These are phyloP conservation scores for Tillandsia leiboldiana DNA, from an alignment of 176 grass and related monocot genomes.

Conservation along the genomic window DNA sequence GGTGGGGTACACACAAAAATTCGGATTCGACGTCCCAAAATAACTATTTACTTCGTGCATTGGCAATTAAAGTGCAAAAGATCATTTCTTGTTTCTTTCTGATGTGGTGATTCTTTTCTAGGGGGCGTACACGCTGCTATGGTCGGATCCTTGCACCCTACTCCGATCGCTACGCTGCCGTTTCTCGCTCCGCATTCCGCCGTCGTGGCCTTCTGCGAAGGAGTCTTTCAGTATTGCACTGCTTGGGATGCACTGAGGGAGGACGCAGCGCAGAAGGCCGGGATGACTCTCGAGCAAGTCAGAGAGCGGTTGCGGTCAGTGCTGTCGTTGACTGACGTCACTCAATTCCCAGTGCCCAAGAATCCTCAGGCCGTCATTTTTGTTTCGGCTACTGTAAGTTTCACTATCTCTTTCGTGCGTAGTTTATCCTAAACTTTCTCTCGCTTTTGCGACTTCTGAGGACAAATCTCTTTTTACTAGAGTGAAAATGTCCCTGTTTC, in stretches of 20 bases:
- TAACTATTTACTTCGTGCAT: no score
- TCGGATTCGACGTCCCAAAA: no score
- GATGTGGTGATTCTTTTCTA: conserved; percentile 16
- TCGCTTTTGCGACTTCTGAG: no score
- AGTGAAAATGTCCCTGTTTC: no score
- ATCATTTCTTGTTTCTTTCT: background rate
- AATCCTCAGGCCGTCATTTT: conserved; percentile 18
- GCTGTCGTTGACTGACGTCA: conserved; percentile 81
- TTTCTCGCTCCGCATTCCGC: conserved; percentile 95
- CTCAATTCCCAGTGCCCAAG: conserved; percentile 55
- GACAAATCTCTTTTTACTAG: no score
- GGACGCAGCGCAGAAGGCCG: conserved; percentile 39
- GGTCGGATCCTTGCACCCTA: conserved; percentile 89
- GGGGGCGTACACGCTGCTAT: conserved; percentile 95
- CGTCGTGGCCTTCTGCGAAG: conserved; percentile 88
- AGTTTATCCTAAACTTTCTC: background rate
- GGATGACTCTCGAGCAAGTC: conserved; percentile 45
- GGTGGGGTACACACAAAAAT: no score
- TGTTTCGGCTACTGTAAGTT: conserved; percentile 20
- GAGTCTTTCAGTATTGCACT: conserved; percentile 64
- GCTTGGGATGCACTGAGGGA: conserved; percentile 82
- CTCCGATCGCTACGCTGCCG: conserved; percentile 81
- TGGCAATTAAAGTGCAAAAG: background rate
- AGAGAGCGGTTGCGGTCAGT: conserved; percentile 68
- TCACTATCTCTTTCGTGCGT: background rate